These are phyloP conservation scores for Picea engelmannii DNA, from an alignment of 83 land plant species.

Conservation along the genomic window DNA sequence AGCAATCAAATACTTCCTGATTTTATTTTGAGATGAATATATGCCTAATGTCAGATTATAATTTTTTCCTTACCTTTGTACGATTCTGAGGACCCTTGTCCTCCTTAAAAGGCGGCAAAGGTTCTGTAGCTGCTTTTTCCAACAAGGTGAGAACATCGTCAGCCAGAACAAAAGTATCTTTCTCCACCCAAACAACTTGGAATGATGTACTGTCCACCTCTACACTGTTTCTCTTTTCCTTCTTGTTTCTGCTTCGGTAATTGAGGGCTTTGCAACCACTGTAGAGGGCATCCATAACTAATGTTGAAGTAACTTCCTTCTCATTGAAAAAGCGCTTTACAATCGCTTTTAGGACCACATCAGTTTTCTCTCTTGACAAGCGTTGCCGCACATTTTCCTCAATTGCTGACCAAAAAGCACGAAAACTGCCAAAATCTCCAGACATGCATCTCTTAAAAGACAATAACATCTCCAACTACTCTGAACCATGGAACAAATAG, in stretches of 20 bases:
- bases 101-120: conserved; percentile 89
- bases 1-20: too few relatives aligned
- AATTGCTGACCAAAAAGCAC: conserved; percentile 86
- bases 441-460: not conserved
- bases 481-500: not conserved
- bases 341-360: conserved; percentile 82
- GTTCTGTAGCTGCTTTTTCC: conserved; percentile 83
- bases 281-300: conserved; percentile 99
- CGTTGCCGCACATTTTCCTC: conserved; percentile 75
- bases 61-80: conserved; percentile 64
- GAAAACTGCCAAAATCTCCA: conserved; percentile 60
- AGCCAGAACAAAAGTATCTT: conserved; percentile 91
- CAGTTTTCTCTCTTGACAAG: conserved; percentile 90
- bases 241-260: conserved; percentile 63
- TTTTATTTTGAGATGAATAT: too few relatives aligned
- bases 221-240: conserved; percentile 44
- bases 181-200: conserved; percentile 90
- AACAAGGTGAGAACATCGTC: conserved; percentile 88
- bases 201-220: conserved; percentile 62
- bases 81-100: conserved; percentile 98
- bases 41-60: too few relatives aligned
- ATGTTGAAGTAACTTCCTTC: conserved; percentile 98
- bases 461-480: not conserved
- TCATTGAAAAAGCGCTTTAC: conserved; percentile 97
- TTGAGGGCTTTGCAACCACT: conserved; percentile 96